Conservation (phyloP, 73 alveolate species). For the Halteria grandinella region DNA sequence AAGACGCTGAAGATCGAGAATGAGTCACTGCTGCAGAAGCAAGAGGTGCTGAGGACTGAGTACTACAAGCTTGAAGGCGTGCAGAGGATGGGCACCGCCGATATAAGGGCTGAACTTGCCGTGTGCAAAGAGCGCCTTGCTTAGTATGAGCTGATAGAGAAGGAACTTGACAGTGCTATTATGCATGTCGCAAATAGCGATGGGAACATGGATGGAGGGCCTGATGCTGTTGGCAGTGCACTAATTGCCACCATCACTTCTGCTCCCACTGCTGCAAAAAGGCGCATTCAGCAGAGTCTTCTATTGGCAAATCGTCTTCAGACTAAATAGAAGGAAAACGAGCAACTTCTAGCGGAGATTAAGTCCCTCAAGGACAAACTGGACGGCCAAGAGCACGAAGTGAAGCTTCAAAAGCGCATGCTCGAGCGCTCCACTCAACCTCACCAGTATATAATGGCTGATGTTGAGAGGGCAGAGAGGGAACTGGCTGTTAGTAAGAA, state of each 20-base stretch:
- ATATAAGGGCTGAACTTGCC: constrained; percentile 79
- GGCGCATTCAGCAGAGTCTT: constrained; percentile 84
- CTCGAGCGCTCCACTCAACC: constrained; percentile 80
- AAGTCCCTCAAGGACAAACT: constrained; percentile 54
- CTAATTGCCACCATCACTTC: constrained; percentile 65
- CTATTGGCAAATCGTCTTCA: constrained; percentile 82
- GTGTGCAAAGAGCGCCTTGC: constrained; percentile 82
- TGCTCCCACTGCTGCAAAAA: constrained; percentile 88
- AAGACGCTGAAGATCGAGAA: constrained; percentile 81
- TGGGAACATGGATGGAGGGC: constrained; percentile 62
- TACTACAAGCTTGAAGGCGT: constrained; percentile 77
- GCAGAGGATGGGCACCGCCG: constrained; percentile 74
- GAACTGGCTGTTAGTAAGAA: constrained; percentile 52
- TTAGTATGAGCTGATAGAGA: constrained; percentile 87
- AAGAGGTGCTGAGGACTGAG: constrained; percentile 82
- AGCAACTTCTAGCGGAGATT: constrained; percentile 57
- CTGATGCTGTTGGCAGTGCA: constrained; percentile 65
- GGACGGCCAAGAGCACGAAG: constrained; percentile 66
- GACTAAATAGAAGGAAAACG: constrained; percentile 80
- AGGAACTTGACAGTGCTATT: constrained; percentile 88
- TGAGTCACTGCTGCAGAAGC: constrained; percentile 77
- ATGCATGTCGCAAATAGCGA: constrained; percentile 77
- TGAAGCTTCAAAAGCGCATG: constrained; percentile 65
- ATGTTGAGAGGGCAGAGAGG: constrained; percentile 59
- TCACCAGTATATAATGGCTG: constrained; percentile 58